Evolutionary conservation across 306 rosid species (phyloP).

Genomic region (Fragaria vesca): DNA sequence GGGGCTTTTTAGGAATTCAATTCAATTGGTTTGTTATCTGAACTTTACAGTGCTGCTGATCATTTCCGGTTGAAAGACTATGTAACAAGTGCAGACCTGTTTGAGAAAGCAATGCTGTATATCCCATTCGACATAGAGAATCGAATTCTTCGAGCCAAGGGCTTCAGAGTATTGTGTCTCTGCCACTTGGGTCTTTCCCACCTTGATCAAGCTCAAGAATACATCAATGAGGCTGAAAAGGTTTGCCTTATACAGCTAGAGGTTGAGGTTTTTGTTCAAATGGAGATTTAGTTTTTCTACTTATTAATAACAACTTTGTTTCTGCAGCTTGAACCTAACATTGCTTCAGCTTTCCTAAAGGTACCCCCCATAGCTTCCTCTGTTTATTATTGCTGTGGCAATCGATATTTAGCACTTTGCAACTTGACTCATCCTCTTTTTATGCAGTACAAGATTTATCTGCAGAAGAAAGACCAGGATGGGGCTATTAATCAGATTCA

Average conservation of each 20-base stretch:
- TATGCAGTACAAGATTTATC: slow-evolving; percentile 81
- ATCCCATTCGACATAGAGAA: slow-evolving; percentile 68
- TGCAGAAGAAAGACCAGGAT: slow-evolving; percentile 67
- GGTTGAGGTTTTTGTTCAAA: slow-evolving; percentile 20
- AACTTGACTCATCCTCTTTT: slow-evolving; percentile 26
- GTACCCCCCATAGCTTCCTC: slow-evolving; percentile 30
- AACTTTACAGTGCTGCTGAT: slow-evolving; percentile 65
- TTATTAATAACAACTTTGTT: slow-evolving; percentile 19
- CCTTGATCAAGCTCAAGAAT: slow-evolving; percentile 89
- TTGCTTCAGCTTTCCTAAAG: slow-evolving; percentile 86
- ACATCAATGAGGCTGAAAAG: slow-evolving; percentile 88
- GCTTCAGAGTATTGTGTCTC: slow-evolving; percentile 86
- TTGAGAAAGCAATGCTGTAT: slow-evolving; percentile 93
- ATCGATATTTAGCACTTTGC: slow-evolving; percentile 5
- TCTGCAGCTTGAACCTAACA: slow-evolving; percentile 88
- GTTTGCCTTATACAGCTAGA: slow-evolving; percentile 32
- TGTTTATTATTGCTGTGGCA: background rate
- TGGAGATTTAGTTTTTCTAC: background rate
- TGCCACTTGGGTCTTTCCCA: slow-evolving; percentile 82
- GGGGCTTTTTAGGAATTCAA: background rate
- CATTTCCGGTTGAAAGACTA: slow-evolving; percentile 81
- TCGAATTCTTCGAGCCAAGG: slow-evolving; percentile 75
- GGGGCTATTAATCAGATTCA: slow-evolving; percentile 74
- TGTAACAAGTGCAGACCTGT: slow-evolving; percentile 77
- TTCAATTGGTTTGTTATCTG: background rate